Conservation (phyloP, 305 asterid species). For the Fraxinus albicans region DNA sequence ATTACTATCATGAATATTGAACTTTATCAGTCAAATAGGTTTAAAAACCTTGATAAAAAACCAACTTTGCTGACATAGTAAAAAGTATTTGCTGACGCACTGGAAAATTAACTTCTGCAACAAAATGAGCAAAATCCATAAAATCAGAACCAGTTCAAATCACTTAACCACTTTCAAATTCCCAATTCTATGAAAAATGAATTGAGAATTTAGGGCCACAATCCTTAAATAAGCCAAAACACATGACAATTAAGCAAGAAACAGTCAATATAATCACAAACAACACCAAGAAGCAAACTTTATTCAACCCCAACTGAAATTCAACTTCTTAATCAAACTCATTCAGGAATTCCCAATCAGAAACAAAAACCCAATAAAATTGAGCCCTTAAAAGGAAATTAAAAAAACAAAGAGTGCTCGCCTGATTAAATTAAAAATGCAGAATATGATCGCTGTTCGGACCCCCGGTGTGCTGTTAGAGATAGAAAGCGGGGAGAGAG, state of each 20-base stretch:
- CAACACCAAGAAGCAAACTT: slow-evolving; percentile 22
- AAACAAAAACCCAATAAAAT: slow-evolving; percentile 20
- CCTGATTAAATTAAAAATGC: slow-evolving; percentile 19
- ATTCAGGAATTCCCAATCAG: slow-evolving; percentile 16
- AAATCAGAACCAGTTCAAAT: neutral
- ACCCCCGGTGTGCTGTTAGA: neutral
- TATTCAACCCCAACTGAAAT: slow-evolving; percentile 20
- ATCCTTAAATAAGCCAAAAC: neutral
- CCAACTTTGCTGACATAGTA: slow-evolving; percentile 24
- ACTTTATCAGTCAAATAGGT: neutral
- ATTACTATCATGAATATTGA: slow-evolving; percentile 5
- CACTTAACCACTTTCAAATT: slow-evolving; percentile 7
- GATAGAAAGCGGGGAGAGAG: neutral
- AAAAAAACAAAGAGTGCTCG: slow-evolving; percentile 7
- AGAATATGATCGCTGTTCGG: neutral
- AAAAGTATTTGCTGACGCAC: slow-evolving; percentile 18
- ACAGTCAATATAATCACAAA: neutral
- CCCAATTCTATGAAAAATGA: slow-evolving; percentile 5
- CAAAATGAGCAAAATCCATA: slow-evolving; percentile 11
- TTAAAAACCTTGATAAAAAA: slow-evolving; percentile 17
- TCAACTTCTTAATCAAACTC: slow-evolving; percentile 15
- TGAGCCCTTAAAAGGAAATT: neutral
- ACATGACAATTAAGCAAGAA: slow-evolving; percentile 15
- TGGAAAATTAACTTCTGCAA: slow-evolving; percentile 25
- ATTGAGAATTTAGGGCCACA: neutral